A percentile compares a stretch with the other conserved stretches of the same genome.
phyloP scores from a whole-genome alignment of 257 asterid genomes.

The Capsicum chinense region DNA sequence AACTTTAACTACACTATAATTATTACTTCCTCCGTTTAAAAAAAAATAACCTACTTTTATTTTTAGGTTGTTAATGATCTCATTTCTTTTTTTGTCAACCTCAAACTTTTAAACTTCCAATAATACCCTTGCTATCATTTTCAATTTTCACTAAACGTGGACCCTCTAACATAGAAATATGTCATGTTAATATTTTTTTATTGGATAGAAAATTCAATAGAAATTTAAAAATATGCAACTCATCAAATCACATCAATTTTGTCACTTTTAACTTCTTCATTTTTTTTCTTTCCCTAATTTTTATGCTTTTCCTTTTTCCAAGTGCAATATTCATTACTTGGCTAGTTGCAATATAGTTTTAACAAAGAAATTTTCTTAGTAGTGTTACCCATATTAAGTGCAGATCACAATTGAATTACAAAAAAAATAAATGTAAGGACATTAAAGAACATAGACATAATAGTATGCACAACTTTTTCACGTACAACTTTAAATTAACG shows the following conservation, averaged over 20 bases:
- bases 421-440: neutral
- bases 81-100: neutral
- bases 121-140: neutral
- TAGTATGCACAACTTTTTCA: neutral
- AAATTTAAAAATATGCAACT: neutral
- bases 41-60: too few relatives aligned
- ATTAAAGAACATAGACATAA: neutral
- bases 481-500: neutral
- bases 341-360: neutral
- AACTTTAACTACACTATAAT: too few relatives aligned
- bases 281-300: neutral
- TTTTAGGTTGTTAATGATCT: neutral
- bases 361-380: neutral
- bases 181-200: neutral
- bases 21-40: too few relatives aligned
- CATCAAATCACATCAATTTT: neutral
- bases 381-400: neutral
- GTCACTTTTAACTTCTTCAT: neutral
- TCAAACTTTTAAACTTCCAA: neutral
- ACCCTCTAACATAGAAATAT: neutral
- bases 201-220: neutral
- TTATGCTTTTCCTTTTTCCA: neutral
- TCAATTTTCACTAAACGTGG: neutral
- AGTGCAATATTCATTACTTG: neutral
- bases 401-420: neutral